phyloP scores from a whole-genome alignment of 257 asterid genomes.

The Gentiana dahurica region DNA sequence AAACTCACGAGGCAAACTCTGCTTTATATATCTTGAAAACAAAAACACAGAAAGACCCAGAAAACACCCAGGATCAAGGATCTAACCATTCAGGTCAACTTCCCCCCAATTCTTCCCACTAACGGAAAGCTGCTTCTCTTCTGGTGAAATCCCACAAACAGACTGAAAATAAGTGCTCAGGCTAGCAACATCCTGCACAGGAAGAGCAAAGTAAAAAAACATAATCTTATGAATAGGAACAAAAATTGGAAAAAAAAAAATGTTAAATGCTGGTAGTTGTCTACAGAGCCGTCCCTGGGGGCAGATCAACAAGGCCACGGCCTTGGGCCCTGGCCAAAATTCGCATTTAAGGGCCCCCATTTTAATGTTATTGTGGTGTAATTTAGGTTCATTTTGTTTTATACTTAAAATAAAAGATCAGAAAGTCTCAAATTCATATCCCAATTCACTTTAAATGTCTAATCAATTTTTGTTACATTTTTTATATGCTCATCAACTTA shows the following conservation, averaged over 20 bases:
- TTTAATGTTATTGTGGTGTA: too few species aligned
- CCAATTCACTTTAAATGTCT: too few species aligned
- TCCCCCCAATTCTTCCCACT: constrained; percentile 99
- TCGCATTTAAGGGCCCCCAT: too few species aligned
- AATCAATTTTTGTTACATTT: too few species aligned
- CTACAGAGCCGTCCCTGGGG: too few species aligned
- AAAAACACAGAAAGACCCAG: not conserved
- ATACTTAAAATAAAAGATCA: not conserved
- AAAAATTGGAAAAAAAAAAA: too few species aligned
- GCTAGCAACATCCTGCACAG: constrained; percentile 65
- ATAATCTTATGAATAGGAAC: not conserved
- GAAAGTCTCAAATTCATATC: not conserved
- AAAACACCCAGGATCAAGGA: not conserved
- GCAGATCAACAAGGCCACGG: too few species aligned
- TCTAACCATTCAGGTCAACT: constrained; percentile 79
- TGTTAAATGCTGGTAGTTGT: too few species aligned
- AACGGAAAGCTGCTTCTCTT: constrained; percentile 89
- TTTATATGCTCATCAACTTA: too few species aligned
- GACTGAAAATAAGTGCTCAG: constrained; percentile 65
- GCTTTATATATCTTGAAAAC: not conserved
- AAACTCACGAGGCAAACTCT: too few species aligned
- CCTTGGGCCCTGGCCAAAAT: too few species aligned
- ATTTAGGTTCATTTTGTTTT: too few species aligned
- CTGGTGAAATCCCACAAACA: constrained; percentile 56
- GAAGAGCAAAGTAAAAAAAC: constrained; percentile 7